Conservation (phyloP, 257 asterid genomes). For the Solanum bukasovii region DNA sequence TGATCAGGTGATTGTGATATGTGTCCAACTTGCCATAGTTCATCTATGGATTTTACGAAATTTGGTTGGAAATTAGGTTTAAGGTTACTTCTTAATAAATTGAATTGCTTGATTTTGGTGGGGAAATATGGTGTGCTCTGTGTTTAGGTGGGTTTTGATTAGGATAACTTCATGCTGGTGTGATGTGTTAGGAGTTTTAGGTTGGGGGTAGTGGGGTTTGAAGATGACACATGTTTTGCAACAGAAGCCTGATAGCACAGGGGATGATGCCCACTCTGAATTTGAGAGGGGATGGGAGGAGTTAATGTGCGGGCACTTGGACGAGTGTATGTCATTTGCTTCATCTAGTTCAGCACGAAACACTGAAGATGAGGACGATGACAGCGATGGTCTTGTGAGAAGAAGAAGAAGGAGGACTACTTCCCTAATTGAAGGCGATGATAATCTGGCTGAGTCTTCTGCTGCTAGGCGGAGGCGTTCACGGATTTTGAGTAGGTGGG, state of each 20-base stretch:
- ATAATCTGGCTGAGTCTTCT: conserved; percentile 90
- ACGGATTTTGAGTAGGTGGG: conserved; percentile 71
- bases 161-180: neutral
- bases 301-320: conserved; percentile 73
- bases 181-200: neutral
- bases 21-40: conserved; percentile 21
- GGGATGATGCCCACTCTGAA: conserved; percentile 46
- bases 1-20: conserved; percentile 38
- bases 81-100: conserved; percentile 14
- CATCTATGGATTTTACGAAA: conserved; percentile 4
- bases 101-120: conserved; percentile 7
- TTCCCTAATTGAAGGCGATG: conserved; percentile 85
- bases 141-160: neutral
- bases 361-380: conserved; percentile 70
- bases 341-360: conserved; percentile 67
- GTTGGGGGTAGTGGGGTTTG: conserved; percentile 1
- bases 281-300: conserved; percentile 90
- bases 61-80: conserved; percentile 19
- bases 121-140: conserved; percentile 12
- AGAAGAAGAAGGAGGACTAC: conserved; percentile 57
- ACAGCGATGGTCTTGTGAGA: conserved; percentile 47
- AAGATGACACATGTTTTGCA: conserved; percentile 66
- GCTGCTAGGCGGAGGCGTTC: conserved; percentile 87
- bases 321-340: conserved; percentile 74
- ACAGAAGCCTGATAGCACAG: conserved; percentile 79